phyloP scores from a whole-genome alignment of 225 moss, liverwort and hornwort species.

The Lunularia cruciata region DNA sequence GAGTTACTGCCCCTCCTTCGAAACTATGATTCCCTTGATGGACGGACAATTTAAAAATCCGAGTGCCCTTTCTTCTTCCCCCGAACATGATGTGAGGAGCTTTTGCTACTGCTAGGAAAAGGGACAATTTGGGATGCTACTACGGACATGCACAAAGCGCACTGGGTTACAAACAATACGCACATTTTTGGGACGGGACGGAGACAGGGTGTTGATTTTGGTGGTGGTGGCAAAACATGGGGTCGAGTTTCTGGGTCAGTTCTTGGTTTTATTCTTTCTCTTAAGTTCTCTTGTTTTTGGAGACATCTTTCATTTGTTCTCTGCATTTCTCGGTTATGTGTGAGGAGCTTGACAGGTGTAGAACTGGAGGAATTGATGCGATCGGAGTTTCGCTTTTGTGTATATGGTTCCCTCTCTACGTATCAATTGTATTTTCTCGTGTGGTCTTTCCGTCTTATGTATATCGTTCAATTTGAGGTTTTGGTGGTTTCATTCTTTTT shows the following conservation, averaged over 20 bases:
- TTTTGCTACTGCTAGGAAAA: constrained; percentile 15
- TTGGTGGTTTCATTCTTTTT: neutral
- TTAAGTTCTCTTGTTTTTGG: neutral
- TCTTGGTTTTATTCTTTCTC: neutral
- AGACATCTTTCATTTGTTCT: too few relatives aligned
- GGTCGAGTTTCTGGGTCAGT: constrained; percentile 33
- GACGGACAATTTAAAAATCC: constrained; percentile 12
- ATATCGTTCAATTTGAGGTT: neutral
- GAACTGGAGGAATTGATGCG: too few relatives aligned
- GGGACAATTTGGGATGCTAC: neutral
- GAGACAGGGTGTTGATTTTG: too few relatives aligned
- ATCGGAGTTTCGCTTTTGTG: too few relatives aligned
- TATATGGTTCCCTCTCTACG: neutral
- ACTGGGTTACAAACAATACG: neutral
- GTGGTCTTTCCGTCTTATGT: neutral
- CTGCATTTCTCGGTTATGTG: too few relatives aligned
- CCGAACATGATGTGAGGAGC: constrained; percentile 25
- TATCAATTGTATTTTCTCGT: neutral
- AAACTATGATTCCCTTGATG: constrained; percentile 11
- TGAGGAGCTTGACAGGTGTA: too few relatives aligned
- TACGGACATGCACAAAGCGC: constrained; percentile 18
- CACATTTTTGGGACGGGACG: constrained; percentile 16
- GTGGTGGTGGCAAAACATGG: constrained; percentile 15
- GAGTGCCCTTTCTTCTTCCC: neutral
- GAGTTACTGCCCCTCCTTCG: neutral